These are phyloP conservation scores for Kwoniella europaea DNA, from an alignment of 768 basidiomycete species.

Conservation along the genomic window DNA sequence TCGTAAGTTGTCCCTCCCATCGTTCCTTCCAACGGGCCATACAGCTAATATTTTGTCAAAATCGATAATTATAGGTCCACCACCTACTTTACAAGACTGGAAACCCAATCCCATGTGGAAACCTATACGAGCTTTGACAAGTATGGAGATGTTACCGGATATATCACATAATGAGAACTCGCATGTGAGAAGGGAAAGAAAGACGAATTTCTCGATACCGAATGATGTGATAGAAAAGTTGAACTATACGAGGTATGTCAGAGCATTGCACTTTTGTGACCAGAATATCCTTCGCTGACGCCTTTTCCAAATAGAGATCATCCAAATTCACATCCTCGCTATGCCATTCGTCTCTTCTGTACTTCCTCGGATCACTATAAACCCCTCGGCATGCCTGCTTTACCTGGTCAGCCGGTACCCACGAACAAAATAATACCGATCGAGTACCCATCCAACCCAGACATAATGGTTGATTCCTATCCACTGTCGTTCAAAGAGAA, in stretches of 20 bases:
- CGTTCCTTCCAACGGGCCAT: no score
- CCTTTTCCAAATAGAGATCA: constrained; percentile 21
- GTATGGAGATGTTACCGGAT: constrained; percentile 48
- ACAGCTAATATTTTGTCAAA: neutral
- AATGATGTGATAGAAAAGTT: constrained; percentile 47
- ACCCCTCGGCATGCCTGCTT: constrained; percentile 26
- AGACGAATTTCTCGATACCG: constrained; percentile 35
- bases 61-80: neutral
- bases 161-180: constrained; percentile 39
- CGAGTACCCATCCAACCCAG: constrained; percentile 53
- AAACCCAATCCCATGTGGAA: constrained; percentile 55
- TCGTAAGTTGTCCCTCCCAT: neutral
- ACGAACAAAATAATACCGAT: constrained; percentile 42
- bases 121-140: constrained; percentile 49
- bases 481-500: constrained; percentile 45
- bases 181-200: constrained; percentile 39
- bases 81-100: constrained; percentile 43
- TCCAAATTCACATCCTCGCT: constrained; percentile 33
- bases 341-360: constrained; percentile 57
- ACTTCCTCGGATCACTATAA: constrained; percentile 57
- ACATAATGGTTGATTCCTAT: constrained; percentile 46
- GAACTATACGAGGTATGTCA: constrained; percentile 37
- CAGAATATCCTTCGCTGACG: neutral
- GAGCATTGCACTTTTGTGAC: neutral
- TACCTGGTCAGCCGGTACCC: constrained; percentile 21